These are phyloP conservation scores for Colletotrichum salicis DNA, from an alignment of 2,329 filamentous ascomycete genomes.

Conservation along the genomic window DNA sequence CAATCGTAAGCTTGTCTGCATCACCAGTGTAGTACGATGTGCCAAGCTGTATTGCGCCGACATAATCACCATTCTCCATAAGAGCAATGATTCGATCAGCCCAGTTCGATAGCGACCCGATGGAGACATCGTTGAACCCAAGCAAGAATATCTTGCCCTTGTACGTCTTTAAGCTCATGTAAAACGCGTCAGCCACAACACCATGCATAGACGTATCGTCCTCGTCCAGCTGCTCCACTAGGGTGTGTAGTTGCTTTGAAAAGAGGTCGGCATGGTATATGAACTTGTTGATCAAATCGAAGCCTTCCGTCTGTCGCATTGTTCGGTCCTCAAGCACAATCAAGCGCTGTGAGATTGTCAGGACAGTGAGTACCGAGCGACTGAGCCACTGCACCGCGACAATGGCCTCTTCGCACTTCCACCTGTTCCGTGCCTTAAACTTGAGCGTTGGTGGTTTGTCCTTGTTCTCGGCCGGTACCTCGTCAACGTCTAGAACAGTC, in stretches of 20 bases:
- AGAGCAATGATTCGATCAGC: conserved; percentile 91
- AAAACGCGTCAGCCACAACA: conserved; percentile 95
- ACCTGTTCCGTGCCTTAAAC: conserved; percentile 86
- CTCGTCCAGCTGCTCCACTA: conserved; percentile 90
- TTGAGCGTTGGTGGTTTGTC: conserved; percentile 82
- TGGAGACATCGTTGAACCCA: conserved; percentile 92
- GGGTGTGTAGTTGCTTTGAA: conserved; percentile 82
- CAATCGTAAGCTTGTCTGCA: conserved; percentile 93
- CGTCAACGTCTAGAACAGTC: conserved; percentile 89
- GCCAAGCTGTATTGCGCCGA: conserved; percentile 88
- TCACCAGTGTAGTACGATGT: conserved; percentile 92
- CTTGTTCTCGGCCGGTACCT: conserved; percentile 73
- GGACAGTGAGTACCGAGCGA: conserved; percentile 86
- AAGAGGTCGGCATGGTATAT: conserved; percentile 94
- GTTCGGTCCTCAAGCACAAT: conserved; percentile 90
- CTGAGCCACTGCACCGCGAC: conserved; percentile 98
- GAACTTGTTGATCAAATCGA: conserved; percentile 90
- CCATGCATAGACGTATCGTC: conserved; percentile 91
- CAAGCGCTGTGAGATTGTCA: conserved; percentile 94
- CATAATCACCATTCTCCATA: conserved; percentile 97
- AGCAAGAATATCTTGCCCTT: conserved; percentile 93
- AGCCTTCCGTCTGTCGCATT: conserved; percentile 92
- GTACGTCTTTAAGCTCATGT: conserved; percentile 96
- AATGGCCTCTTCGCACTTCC: conserved; percentile 94
- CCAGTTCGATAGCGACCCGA: conserved; percentile 96